A percentile compares a stretch with the other conserved stretches of the same genome.
Conservation (phyloP, 169 alveolate species). For the Eimeria zaria region DNA sequence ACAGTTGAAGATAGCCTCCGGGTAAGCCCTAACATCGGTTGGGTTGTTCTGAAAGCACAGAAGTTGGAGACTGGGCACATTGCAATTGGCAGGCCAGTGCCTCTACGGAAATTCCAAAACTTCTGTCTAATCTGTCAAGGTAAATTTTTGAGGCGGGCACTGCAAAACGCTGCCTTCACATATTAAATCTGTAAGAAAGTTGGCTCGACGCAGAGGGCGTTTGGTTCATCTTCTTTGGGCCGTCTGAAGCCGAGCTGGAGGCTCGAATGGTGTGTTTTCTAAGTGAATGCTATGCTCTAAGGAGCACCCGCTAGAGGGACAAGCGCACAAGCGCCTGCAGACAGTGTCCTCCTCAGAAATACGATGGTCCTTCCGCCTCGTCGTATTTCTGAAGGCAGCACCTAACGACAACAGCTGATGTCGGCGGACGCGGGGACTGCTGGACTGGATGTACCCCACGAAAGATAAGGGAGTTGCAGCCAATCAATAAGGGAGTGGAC, state of each 20-base stretch:
- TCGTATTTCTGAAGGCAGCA: neutral
- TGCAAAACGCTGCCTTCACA: neutral
- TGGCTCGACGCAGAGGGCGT: neutral
- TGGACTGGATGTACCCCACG: neutral
- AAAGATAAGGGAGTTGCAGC: neutral
- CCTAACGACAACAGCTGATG: no score
- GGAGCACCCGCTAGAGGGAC: neutral
- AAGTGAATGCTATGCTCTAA: neutral
- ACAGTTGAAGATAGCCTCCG: neutral
- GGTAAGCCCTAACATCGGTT: neutral
- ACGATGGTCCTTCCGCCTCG: no score
- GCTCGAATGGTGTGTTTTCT: neutral
- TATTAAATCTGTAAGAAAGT: neutral
- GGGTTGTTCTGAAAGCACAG: neutral
- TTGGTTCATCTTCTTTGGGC: neutral
- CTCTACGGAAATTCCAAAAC: neutral
- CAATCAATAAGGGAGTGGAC: neutral
- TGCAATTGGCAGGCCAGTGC: neutral
- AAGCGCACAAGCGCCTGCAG: neutral
- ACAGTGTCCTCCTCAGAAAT: neutral
- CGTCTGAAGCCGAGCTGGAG: neutral
- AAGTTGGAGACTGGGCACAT: neutral
- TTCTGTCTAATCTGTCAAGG: neutral
- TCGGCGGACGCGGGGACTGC: neutral
- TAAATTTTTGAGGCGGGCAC: neutral